Conservation (phyloP, 179 eudicot species). For the Beta lomatogona region DNA sequence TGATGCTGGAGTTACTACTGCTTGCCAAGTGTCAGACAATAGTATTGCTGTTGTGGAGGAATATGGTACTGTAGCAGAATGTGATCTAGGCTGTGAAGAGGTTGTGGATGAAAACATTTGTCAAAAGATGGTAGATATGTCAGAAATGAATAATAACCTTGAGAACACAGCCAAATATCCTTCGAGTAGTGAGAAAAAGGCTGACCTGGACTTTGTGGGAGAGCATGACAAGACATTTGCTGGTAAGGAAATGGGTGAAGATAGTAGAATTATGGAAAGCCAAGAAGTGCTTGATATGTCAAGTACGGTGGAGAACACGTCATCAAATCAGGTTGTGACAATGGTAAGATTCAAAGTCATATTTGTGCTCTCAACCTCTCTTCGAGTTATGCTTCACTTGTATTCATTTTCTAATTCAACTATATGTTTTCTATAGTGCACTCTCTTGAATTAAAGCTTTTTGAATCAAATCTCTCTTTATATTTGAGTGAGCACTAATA, state of each 20-base stretch:
- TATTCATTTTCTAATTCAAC: too few species aligned
- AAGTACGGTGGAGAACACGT: slow-evolving; percentile 7
- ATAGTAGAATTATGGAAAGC: not conserved
- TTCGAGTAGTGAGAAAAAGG: not conserved
- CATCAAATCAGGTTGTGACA: not conserved
- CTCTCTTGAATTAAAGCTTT: too few species aligned
- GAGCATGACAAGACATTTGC: not conserved
- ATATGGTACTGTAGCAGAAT: not conserved
- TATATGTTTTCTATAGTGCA: too few species aligned
- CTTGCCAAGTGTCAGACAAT: not conserved
- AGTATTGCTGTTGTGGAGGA: not conserved
- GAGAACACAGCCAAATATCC: not conserved
- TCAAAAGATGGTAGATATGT: not conserved
- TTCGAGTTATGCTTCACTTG: too few species aligned
- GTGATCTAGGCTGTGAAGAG: not conserved
- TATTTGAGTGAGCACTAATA: not conserved
- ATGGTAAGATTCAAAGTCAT: slow-evolving; percentile 7
- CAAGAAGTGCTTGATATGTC: too few species aligned
- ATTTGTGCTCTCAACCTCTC: not conserved
- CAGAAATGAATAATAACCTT: not conserved
- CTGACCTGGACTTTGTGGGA: not conserved
- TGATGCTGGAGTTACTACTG: slow-evolving; percentile 8
- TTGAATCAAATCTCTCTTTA: too few species aligned
- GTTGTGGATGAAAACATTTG: not conserved
- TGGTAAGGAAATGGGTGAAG: not conserved